phyloP scores from a whole-genome alignment of 495 filamentous ascomycete species.

The Trypethelium eluteriae region DNA sequence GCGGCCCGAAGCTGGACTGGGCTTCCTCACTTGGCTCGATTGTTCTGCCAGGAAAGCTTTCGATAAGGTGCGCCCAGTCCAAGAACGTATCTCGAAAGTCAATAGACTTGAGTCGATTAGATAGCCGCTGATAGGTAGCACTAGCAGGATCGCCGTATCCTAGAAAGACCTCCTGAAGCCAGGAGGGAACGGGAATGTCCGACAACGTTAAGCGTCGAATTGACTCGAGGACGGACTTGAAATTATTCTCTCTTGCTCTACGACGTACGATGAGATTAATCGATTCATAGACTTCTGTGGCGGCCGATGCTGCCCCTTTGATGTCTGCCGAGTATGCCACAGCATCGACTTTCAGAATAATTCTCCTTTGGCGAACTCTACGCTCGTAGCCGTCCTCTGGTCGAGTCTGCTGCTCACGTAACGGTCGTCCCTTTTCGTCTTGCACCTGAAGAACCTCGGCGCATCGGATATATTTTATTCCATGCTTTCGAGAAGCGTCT shows the following conservation, averaged over 20 bases:
- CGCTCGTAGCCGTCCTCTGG: constrained; percentile 47
- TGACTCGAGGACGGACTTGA: constrained; percentile 86
- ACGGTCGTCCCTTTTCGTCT: constrained; percentile 74
- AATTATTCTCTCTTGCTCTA: constrained; percentile 89
- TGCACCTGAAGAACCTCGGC: constrained; percentile 83
- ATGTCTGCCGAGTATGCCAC: constrained; percentile 70
- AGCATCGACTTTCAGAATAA: constrained; percentile 78
- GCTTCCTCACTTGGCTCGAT: constrained; percentile 68
- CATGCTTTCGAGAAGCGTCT: constrained; percentile 48
- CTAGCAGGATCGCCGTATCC: constrained; percentile 88
- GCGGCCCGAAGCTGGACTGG: constrained; percentile 69
- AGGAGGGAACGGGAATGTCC: constrained; percentile 76
- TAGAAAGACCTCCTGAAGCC: constrained; percentile 94
- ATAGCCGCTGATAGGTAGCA: constrained; percentile 74
- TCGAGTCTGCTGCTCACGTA: constrained; percentile 52
- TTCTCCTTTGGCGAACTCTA: constrained; percentile 52
- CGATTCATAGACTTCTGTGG: constrained; percentile 69
- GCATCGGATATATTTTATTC: constrained; percentile 64
- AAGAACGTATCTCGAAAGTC: constrained; percentile 93
- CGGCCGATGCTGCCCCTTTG: constrained; percentile 53
- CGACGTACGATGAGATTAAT: constrained; percentile 85
- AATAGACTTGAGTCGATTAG: constrained; percentile 66
- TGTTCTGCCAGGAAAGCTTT: constrained; percentile 75
- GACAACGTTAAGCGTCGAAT: constrained; percentile 80
- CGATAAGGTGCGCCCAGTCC: constrained; percentile 88